These are phyloP conservation scores for Paracorniculantispora psalliotae DNA, from an alignment of 2,329 filamentous ascomycete genomes.

Conservation along the genomic window DNA sequence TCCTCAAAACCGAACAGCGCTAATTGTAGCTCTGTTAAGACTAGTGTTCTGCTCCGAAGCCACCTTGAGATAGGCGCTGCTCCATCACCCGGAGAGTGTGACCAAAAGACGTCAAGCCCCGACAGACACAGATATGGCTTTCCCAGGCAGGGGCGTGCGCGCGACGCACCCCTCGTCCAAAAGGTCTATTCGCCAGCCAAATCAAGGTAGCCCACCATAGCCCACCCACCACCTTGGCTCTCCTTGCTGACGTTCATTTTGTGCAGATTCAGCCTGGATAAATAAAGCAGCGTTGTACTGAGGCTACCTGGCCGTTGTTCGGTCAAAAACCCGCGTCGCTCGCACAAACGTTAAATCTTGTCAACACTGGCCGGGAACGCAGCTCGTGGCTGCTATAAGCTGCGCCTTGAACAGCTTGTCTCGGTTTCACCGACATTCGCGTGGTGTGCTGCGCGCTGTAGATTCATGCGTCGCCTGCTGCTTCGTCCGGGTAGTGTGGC, in stretches of 20 bases:
- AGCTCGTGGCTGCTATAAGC: neutral
- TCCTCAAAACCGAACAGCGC: slow-evolving; percentile 3
- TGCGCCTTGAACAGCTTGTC: neutral
- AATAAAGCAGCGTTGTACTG: slow-evolving; percentile 9
- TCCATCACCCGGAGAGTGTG: slow-evolving; percentile 8
- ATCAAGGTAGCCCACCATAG: slow-evolving; percentile 8
- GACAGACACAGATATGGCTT: slow-evolving; percentile 9
- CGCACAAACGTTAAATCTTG: slow-evolving; percentile 1
- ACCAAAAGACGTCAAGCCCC: slow-evolving; percentile 7
- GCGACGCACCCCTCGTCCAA: slow-evolving; percentile 4
- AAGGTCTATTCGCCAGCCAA: neutral
- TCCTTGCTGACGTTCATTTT: slow-evolving; percentile 4
- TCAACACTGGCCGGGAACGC: neutral
- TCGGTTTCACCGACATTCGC: slow-evolving; percentile 4
- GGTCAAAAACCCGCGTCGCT: neutral
- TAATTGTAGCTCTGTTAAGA: slow-evolving; percentile 3
- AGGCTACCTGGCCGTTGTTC: slow-evolving; percentile 4
- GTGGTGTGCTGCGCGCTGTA: neutral
- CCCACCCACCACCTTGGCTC: neutral
- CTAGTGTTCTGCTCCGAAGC: slow-evolving; percentile 7
- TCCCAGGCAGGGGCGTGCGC: neutral
- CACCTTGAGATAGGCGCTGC: slow-evolving; percentile 11
- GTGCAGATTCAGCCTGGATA: slow-evolving; percentile 7
- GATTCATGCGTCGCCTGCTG: neutral
- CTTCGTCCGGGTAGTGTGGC: neutral